Conservation (phyloP, 2,329 filamentous ascomycete genomes). For the Diaporthe destruens region DNA sequence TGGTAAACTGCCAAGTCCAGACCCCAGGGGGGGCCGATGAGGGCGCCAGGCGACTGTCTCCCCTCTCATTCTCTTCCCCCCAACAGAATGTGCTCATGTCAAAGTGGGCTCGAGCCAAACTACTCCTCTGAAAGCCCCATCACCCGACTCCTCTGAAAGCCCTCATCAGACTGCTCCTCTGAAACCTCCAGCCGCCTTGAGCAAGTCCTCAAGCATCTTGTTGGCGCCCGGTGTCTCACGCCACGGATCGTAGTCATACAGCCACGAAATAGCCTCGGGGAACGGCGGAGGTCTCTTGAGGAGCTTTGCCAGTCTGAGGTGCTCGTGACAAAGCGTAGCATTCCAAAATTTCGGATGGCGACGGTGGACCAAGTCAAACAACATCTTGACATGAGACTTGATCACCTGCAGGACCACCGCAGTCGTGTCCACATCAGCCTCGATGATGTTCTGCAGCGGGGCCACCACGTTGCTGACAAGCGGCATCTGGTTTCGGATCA, state of each 20-base stretch:
- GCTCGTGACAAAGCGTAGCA: neutral
- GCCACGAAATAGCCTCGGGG: too few species aligned
- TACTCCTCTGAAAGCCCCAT: too few species aligned
- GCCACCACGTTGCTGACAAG: neutral
- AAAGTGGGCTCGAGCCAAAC: too few species aligned
- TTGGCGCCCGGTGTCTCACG: neutral
- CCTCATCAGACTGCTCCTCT: too few species aligned
- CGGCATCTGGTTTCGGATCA: neutral
- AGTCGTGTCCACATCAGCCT: neutral
- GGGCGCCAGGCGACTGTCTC: too few species aligned
- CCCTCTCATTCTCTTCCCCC: too few species aligned
- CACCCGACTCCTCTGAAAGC: too few species aligned
- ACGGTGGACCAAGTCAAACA: neutral
- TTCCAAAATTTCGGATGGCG: neutral
- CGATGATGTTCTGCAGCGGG: neutral
- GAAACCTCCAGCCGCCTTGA: neutral
- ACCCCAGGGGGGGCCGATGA: too few species aligned
- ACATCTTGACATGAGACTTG: neutral
- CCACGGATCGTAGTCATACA: neutral
- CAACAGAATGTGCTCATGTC: too few species aligned
- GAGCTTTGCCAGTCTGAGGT: too few species aligned
- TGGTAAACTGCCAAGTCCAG: too few species aligned
- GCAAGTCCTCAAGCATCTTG: neutral
- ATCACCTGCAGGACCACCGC: neutral
- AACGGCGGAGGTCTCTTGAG: too few species aligned